Percentiles rank a stretch among this genome's conserved stretches.
Evolutionary conservation across 768 basidiomycete species (phyloP).

Genomic region (Tylopilus intermedius): DNA sequence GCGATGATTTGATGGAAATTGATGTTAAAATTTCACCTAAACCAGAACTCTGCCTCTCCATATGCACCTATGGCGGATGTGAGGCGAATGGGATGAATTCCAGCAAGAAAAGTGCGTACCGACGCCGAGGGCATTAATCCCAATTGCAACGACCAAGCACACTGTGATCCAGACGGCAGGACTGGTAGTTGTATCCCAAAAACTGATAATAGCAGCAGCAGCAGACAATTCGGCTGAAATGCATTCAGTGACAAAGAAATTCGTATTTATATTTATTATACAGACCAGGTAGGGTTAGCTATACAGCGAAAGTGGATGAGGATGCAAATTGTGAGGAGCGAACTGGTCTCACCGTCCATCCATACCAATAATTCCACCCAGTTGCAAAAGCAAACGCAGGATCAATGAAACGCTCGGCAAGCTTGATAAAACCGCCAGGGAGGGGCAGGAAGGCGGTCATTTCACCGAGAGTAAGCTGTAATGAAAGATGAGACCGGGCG

Average conservation of each 20-base stretch:
- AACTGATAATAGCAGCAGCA: conserved; percentile 46
- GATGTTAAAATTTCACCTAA: conserved; percentile 26
- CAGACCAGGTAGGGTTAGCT: conserved; percentile 27
- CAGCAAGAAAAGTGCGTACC: conserved; percentile 18
- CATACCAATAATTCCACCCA: conserved; percentile 41
- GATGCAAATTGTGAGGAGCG: not conserved
- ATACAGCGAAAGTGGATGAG: not conserved
- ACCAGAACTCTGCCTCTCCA: conserved; percentile 48
- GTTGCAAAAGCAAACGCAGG: conserved; percentile 42
- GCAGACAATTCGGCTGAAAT: conserved; percentile 43
- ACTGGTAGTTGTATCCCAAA: conserved; percentile 38
- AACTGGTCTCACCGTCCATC: conserved; percentile 26
- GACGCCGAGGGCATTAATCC: conserved; percentile 41
- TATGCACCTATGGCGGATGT: conserved; percentile 30
- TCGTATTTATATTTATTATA: not conserved
- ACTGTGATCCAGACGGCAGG: conserved; percentile 51
- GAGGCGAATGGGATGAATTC: not conserved
- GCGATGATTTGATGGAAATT: not conserved
- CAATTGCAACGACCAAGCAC: conserved; percentile 46
- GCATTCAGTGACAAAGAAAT: not conserved
- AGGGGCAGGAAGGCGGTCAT: conserved; percentile 44
- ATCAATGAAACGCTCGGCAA: conserved; percentile 46
- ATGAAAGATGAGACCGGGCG: not conserved
- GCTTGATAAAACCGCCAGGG: conserved; percentile 43
- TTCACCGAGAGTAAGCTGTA: conserved; percentile 37